phyloP scores from a whole-genome alignment of 2,329 filamentous ascomycete species.

The Delphinella strobiligena region DNA sequence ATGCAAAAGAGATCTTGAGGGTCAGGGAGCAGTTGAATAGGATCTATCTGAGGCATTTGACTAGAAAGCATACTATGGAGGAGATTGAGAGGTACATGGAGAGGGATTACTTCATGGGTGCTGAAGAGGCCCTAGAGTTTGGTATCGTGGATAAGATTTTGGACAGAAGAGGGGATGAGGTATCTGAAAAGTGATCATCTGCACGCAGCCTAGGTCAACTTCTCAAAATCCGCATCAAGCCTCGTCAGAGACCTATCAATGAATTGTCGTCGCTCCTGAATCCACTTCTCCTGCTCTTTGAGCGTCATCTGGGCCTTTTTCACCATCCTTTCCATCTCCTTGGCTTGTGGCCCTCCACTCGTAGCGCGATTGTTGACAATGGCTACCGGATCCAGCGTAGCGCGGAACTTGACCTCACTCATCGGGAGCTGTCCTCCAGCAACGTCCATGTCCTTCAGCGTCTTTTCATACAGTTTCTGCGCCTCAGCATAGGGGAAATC shows the following conservation, averaged over 20 bases:
- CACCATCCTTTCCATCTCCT: neutral
- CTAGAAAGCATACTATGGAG: conserved; percentile 57
- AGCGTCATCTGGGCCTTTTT: neutral
- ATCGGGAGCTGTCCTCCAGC: neutral
- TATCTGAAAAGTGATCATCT: too few relatives aligned
- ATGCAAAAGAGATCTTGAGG: conserved; percentile 89
- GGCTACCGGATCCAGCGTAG: neutral
- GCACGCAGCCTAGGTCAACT: too few relatives aligned
- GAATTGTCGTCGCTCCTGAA: neutral
- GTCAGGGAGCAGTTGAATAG: conserved; percentile 76
- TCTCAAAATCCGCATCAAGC: neutral
- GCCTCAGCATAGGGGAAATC: neutral
- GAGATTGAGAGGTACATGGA: conserved; percentile 95
- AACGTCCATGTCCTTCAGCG: neutral
- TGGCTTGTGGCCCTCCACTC: neutral
- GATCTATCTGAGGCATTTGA: conserved; percentile 82
- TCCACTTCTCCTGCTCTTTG: neutral
- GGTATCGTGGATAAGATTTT: conserved; percentile 90
- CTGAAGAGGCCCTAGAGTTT: conserved; percentile 75
- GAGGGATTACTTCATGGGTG: conserved; percentile 85
- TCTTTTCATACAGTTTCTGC: neutral
- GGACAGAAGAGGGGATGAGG: conserved; percentile 42
- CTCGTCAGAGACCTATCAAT: neutral
- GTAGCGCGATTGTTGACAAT: neutral
- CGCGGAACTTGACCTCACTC: neutral